Evolutionary conservation across 495 filamentous ascomycete species (phyloP), one percentile per base, ranked within the genome.

Genomic region (Cercophora sp.): DNA sequence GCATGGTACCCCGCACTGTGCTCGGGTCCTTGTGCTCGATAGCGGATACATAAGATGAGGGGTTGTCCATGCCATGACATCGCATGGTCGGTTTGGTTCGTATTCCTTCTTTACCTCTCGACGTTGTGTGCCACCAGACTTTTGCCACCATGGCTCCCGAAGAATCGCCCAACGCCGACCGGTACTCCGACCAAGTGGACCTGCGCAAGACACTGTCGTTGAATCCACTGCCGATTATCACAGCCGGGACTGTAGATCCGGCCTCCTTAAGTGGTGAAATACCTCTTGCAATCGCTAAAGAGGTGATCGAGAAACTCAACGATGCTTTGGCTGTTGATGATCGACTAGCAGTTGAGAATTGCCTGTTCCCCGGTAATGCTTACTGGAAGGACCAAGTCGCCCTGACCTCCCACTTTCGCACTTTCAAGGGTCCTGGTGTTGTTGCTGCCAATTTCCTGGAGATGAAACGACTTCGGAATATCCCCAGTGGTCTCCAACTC

Each of bases 371-470:
- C 8, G 40, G 26, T 3, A 59, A 62, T 51, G 56, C 61, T 1
- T 68, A 60, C 52, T 70, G 67, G 65, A 56, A 52, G n/a, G 67
- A 70, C 42, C 50, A 55, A 20, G 15, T 68, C 18, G 61, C 61
- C 5, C 29, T 70, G 39, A 70, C 67, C 0, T 60, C 24, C 34
- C 64, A 70, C 44, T 31, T 62, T 23, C 65, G 67, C 16, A 68
- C 65, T 13, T 66, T 66, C 43, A 48, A 27, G 0, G 23, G 5
- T 4, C 42, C 53, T 5, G 51, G 34, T 1, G 39, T 49, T 0
- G 54, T 65, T 22, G 61, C 61, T 1, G 43, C 59, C 2, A 53
- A 40, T 15, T 37, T 69, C 6, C 20, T 65, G 27, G 46, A 58
- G 27, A 57, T 54, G 4, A 57, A 45, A 22, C 43, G 29, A 4